A percentile compares a stretch with the other conserved stretches of the same genome.
Conservation (phyloP, 768 basidiomycete genomes). For the Phlegmacium glaucopus region DNA sequence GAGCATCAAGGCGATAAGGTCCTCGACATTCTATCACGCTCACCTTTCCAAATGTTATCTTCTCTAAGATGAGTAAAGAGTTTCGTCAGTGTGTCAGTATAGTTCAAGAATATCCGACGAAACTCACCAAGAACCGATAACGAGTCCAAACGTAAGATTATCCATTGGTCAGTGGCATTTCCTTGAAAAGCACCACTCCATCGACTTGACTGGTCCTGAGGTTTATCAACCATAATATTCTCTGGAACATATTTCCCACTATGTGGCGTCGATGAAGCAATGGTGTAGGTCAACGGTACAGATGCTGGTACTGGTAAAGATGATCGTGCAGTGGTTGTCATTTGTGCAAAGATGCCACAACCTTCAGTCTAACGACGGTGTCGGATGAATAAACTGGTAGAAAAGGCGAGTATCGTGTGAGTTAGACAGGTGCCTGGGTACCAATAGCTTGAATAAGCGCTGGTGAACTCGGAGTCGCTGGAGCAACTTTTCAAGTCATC, state of each 20-base stretch:
- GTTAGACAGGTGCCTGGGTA: too few species aligned
- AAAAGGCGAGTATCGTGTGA: too few species aligned
- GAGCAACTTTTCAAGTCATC: too few species aligned
- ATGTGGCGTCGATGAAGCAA: constrained; percentile 64
- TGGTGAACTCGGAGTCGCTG: too few species aligned
- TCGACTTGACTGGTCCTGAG: constrained; percentile 62
- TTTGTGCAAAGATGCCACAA: neutral
- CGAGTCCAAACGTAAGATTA: constrained; percentile 60
- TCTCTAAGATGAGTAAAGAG: constrained; percentile 39
- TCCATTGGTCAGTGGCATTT: constrained; percentile 59
- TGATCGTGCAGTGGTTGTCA: neutral
- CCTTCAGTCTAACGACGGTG: neutral
- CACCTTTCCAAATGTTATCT: constrained; percentile 82
- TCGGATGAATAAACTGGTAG: too few species aligned
- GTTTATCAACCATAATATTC: constrained; percentile 64
- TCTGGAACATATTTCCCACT: constrained; percentile 67
- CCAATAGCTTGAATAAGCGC: too few species aligned
- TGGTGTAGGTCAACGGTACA: constrained; percentile 41
- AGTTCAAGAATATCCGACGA: constrained; percentile 10
- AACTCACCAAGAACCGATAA: constrained; percentile 64
- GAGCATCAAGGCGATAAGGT: constrained; percentile 7
- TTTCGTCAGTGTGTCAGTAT: neutral
- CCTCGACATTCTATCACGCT: constrained; percentile 9
- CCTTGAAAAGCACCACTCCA: constrained; percentile 72
- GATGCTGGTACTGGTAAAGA: constrained; percentile 12